Evolutionary conservation across 768 basidiomycete species (phyloP).

Genomic region (Leccinum disarticulatum): DNA sequence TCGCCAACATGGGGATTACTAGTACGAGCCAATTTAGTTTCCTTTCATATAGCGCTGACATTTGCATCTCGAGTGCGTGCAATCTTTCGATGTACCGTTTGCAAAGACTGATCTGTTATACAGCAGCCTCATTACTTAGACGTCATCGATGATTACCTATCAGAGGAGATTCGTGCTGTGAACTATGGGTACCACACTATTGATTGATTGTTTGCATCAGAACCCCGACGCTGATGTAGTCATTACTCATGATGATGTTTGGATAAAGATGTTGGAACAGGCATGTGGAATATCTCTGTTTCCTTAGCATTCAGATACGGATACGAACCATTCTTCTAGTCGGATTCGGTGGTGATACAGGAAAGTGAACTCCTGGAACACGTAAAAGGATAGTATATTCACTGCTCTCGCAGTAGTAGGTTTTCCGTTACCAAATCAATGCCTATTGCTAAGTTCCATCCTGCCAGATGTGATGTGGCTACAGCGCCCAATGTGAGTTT

Average conservation of each 20-base stretch:
- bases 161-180: conserved; percentile 1
- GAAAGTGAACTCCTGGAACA: neutral
- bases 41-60: no score
- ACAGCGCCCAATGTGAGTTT: neutral
- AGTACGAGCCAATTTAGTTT: no score
- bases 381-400: neutral
- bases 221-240: conserved; percentile 3
- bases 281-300: neutral
- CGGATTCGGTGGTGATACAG: no score
- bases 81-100: neutral
- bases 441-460: neutral
- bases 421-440: neutral
- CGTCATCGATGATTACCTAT: conserved; percentile 3
- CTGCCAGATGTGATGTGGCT: conserved; percentile 6
- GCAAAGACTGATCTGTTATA: neutral
- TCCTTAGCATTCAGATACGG: neutral
- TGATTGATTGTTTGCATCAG: neutral
- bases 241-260: conserved; percentile 12
- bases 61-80: no score
- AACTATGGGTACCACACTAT: neutral
- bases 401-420: neutral
- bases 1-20: no score
- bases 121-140: conserved; percentile 10
- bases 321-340: neutral
- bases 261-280: conserved; percentile 13